Conservation (phyloP, 2,329 filamentous ascomycete species). For the Karstenula rhodostoma region DNA sequence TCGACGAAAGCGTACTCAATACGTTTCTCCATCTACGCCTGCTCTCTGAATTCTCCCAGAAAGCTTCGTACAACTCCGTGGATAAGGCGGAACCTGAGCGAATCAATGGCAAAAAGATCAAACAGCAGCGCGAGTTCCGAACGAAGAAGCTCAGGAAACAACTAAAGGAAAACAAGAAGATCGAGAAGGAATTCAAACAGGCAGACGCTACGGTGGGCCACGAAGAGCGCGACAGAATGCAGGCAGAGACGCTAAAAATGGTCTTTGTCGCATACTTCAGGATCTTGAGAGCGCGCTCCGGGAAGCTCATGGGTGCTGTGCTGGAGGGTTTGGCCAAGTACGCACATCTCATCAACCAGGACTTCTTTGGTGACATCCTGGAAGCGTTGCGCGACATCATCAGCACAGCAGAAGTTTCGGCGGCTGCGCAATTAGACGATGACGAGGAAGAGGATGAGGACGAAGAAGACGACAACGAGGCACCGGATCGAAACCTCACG, state of each 20-base stretch:
- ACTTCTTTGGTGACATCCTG: slow-evolving; percentile 96
- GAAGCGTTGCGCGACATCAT: slow-evolving; percentile 95
- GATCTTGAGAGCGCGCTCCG: slow-evolving; percentile 82
- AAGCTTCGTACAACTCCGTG: slow-evolving; percentile 79
- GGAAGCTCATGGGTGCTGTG: slow-evolving; percentile 93
- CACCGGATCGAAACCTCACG: slow-evolving; percentile 70
- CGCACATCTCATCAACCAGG: slow-evolving; percentile 96
- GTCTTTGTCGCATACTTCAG: slow-evolving; percentile 97
- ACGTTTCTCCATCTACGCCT: slow-evolving; percentile 90
- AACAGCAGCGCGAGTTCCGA: slow-evolving; percentile 82
- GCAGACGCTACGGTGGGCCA: slow-evolving; percentile 91
- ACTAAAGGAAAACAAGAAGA: slow-evolving; percentile 81
- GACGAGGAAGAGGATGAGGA: slow-evolving; percentile 59
- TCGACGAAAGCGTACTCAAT: slow-evolving; percentile 87
- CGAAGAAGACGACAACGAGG: slow-evolving; percentile 59
- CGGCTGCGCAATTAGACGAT: slow-evolving; percentile 55
- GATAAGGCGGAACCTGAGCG: slow-evolving; percentile 65
- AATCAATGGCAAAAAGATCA: slow-evolving; percentile 65
- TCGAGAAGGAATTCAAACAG: slow-evolving; percentile 92
- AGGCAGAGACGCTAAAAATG: slow-evolving; percentile 93
- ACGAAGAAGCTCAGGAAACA: slow-evolving; percentile 88
- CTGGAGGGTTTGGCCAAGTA: slow-evolving; percentile 94
- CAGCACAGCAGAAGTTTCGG: slow-evolving; percentile 67
- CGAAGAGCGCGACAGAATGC: slow-evolving; percentile 91
- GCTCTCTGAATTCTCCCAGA: slow-evolving; percentile 85